Conservation (phyloP, 768 basidiomycete species). For the Chiua virens region DNA sequence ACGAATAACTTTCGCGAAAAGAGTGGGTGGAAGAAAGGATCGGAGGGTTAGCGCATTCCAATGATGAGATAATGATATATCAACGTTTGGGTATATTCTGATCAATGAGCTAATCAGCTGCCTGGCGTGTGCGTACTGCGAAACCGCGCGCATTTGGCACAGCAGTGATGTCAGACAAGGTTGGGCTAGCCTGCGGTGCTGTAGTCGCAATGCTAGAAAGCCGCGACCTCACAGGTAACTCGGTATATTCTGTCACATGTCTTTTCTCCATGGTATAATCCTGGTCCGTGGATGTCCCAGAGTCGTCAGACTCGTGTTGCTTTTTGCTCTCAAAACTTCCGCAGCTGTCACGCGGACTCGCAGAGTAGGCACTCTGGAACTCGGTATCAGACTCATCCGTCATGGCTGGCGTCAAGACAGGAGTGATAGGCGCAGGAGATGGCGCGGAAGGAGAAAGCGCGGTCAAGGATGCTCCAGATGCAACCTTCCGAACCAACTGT, state of each 20-base stretch:
- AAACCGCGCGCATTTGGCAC: conserved; percentile 24
- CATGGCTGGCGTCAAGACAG: conserved; percentile 33
- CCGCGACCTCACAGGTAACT: conserved; percentile 49
- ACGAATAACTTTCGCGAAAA: conserved; percentile 19
- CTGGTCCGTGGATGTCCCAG: conserved; percentile 30
- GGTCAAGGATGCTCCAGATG: conserved; percentile 32
- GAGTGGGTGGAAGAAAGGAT: conserved; percentile 19
- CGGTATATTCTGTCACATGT: conserved; percentile 35
- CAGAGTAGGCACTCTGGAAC: conserved; percentile 84
- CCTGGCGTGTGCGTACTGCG: conserved; percentile 20
- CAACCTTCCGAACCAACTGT: conserved; percentile 32
- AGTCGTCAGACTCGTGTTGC: conserved; percentile 30
- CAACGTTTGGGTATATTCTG: conserved; percentile 29
- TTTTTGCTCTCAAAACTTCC: conserved; percentile 42
- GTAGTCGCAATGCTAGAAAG: conserved; percentile 56
- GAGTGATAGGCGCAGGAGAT: conserved; percentile 34
- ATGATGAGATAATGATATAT: conserved; percentile 19
- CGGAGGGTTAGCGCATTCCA: conserved; percentile 15
- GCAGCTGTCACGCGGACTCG: conserved; percentile 69
- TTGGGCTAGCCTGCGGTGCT: conserved; percentile 41
- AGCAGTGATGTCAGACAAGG: conserved; percentile 42
- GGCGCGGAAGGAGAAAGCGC: conserved; percentile 24
- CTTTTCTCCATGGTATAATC: conserved; percentile 29
- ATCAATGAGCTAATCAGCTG: conserved; percentile 18
- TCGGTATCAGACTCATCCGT: conserved; percentile 81